Conservation (phyloP, 257 asterid species). For the Mentha longifolia region DNA sequence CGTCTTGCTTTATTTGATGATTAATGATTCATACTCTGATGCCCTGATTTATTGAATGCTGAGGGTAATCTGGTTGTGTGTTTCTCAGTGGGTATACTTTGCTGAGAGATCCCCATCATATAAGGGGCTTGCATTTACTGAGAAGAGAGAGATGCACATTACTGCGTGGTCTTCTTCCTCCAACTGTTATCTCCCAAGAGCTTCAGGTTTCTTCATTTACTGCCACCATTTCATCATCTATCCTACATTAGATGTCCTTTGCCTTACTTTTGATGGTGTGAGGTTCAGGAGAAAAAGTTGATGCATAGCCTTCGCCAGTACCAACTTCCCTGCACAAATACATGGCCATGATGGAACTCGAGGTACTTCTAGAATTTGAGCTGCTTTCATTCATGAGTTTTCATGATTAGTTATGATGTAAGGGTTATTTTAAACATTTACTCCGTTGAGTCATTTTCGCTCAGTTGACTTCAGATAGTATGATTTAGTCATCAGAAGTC, state of each 20-base stretch:
- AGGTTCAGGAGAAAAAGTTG: conserved; percentile 69
- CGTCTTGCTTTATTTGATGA: not conserved
- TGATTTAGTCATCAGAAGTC: not conserved
- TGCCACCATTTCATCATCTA: not conserved
- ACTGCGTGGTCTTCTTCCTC: conserved; percentile 87
- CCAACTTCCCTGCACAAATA: conserved; percentile 75
- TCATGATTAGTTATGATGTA: not conserved
- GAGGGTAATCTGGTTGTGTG: not conserved
- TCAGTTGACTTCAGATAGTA: not conserved
- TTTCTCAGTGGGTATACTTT: conserved; percentile 61
- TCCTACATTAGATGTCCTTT: not conserved
- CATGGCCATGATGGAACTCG: conserved; percentile 79
- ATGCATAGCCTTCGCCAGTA: conserved; percentile 69
- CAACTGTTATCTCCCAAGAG: conserved; percentile 53
- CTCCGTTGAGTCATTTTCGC: not conserved
- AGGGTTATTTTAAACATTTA: not conserved
- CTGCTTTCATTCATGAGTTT: not conserved
- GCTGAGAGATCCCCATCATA: conserved; percentile 83
- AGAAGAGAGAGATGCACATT: conserved; percentile 84
- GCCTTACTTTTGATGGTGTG: conserved; percentile 16
- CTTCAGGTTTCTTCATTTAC: conserved; percentile 59
- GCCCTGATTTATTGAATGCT: not conserved
- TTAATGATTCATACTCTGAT: too few species aligned
- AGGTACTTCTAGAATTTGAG: conserved; percentile 45
- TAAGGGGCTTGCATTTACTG: conserved; percentile 88